These are phyloP conservation scores for Melaleuca alternifolia DNA, from an alignment of 345 rosid species.

Conservation along the genomic window DNA sequence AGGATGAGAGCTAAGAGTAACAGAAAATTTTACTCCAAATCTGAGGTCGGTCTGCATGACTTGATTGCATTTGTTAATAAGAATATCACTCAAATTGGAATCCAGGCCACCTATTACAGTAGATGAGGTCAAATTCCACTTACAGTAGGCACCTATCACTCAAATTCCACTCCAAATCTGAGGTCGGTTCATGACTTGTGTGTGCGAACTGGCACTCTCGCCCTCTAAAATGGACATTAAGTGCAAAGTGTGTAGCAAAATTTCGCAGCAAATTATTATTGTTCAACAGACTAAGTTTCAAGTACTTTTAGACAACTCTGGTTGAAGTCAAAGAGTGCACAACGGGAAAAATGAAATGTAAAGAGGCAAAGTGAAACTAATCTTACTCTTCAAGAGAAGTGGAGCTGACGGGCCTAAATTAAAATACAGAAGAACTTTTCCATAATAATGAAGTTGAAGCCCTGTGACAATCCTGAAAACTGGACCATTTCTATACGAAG, in stretches of 20 bases:
- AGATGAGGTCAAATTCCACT: too few species aligned
- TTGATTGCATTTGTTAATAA: not conserved
- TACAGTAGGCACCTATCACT: too few species aligned
- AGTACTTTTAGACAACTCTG: not conserved
- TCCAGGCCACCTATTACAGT: not conserved
- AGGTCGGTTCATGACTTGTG: too few species aligned
- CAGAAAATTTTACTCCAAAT: not conserved
- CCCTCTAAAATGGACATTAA: not conserved
- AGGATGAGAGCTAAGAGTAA: not conserved
- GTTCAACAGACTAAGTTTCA: not conserved
- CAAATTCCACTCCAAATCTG: too few species aligned
- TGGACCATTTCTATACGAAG: not conserved
- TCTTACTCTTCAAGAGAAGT: not conserved
- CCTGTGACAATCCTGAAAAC: not conserved
- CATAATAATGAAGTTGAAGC: not conserved
- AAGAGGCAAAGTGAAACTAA: not conserved
- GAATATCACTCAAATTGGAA: not conserved
- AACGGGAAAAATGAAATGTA: not conserved
- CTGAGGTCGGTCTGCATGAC: not conserved
- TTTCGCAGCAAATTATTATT: not conserved
- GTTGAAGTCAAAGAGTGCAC: not conserved
- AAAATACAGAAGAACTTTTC: not conserved
- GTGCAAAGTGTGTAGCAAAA: not conserved
- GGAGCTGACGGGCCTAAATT: not conserved
- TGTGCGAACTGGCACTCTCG: not conserved